A percentile compares a stretch with the other conserved stretches of the same genome.
These are phyloP conservation scores for Scleromitrula shiraiana DNA, from an alignment of 2,329 filamentous ascomycete genomes.

Conservation along the genomic window DNA sequence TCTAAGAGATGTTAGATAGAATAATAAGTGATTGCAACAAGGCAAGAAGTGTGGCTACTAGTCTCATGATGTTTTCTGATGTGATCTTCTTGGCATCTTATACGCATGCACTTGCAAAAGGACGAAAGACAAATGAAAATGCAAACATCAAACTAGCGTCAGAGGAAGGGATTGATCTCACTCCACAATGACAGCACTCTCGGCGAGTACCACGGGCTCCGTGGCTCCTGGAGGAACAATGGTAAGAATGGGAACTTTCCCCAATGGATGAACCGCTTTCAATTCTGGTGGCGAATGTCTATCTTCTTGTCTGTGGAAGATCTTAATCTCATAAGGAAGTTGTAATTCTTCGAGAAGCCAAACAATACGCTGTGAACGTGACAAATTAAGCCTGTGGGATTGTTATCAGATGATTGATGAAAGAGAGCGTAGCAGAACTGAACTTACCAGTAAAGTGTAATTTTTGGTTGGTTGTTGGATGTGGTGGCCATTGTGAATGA, in stretches of 20 bases:
- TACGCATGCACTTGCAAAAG: background rate
- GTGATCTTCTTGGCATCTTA: too few relatives aligned
- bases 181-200: constrained; percentile 73
- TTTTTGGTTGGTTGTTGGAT: constrained; percentile 33
- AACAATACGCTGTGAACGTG: constrained; percentile 52
- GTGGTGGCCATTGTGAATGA: background rate
- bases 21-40: too few relatives aligned
- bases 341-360: constrained; percentile 66
- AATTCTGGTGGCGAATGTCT: constrained; percentile 67
- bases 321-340: constrained; percentile 69
- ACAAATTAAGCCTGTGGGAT: constrained; percentile 26
- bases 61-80: too few relatives aligned
- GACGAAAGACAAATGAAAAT: background rate
- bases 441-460: constrained; percentile 47
- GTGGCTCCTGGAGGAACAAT: constrained; percentile 40
- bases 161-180: too few relatives aligned
- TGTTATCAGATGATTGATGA: constrained; percentile 4
- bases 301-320: constrained; percentile 59
- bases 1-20: constrained; percentile 12
- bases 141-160: background rate
- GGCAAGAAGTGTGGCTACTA: too few relatives aligned
- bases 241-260: constrained; percentile 75
- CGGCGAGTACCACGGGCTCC: constrained; percentile 60
- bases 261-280: constrained; percentile 71
- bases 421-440: background rate